phyloP scores from a whole-genome alignment of 306 rosid genomes.

The apple (Malus domestica) region DNA sequence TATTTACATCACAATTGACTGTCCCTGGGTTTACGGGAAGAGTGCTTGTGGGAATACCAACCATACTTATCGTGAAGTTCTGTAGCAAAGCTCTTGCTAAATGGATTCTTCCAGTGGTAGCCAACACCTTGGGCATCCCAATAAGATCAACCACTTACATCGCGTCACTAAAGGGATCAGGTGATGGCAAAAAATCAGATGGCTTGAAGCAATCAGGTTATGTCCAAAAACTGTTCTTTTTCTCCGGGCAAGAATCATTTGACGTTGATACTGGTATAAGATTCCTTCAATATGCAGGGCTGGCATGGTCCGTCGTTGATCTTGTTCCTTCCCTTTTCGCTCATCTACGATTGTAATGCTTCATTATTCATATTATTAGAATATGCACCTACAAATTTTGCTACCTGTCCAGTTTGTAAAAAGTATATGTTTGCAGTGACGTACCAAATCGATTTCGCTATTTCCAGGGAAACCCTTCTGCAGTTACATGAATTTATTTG shows the following conservation, averaged over 20 bases:
- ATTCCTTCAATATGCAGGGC: conserved; percentile 81
- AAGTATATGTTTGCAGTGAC: not conserved
- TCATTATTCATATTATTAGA: not conserved
- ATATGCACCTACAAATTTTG: not conserved
- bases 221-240: conserved; percentile 43
- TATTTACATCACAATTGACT: conserved; percentile 55
- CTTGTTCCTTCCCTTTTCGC: conserved; percentile 77
- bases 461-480: not conserved
- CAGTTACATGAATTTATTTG: not conserved
- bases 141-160: conserved; percentile 70
- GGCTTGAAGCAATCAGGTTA: conserved; percentile 41
- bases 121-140: conserved; percentile 75
- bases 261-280: conserved; percentile 89
- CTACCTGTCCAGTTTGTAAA: conserved; percentile 12
- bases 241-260: conserved; percentile 42
- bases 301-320: conserved; percentile 94
- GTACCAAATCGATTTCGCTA: not conserved
- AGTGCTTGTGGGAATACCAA: conserved; percentile 71
- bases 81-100: conserved; percentile 91
- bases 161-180: conserved; percentile 42
- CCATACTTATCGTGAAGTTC: conserved; percentile 74
- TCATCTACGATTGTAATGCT: conserved; percentile 43
- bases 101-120: conserved; percentile 74
- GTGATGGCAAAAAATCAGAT: conserved; percentile 31
- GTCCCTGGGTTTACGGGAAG: conserved; percentile 56